Evolutionary conservation across 805 yeast genomes (phyloP), one percentile per base, ranked within the genome.

Genomic region (Nakazawaea anatomiae): DNA sequence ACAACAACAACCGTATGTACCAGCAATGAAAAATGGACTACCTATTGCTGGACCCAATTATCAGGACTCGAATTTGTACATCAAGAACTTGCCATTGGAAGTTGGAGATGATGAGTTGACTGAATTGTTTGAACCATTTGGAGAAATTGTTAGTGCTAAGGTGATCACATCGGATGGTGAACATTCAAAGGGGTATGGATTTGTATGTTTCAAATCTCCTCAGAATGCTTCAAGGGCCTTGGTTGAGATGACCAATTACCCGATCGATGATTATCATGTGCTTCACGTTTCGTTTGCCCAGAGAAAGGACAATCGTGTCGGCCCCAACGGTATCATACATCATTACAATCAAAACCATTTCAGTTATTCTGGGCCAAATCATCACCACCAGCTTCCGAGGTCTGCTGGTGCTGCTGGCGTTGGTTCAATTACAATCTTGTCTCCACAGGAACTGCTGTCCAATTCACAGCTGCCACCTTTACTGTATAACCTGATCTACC

Each of bases 251-350:
- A 77, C 76, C 63, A 84, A 82, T 55, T 70, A 69, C 57, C 74
- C 71, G 53, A 61, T 80, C 18, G 52, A 47, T 52, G 71, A 71
- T 58, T 83, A 82, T 46, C 77, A 77, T 58, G 71, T 68, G 58
- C 67, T 85, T 48, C 75, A 75, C 60, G 91, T 87, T 39, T 85
- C 92, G 44, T 80, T 87, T 68, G 95, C 95, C 29, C 90, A 85
- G 67, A 74, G 85, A 66, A 81, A 82, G 69, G 78, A 82, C 62
- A 83, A 79, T 62, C 75, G 81, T 64, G 60, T 55, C 48, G 61
- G 61, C 42, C 57, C 60, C 41, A 52, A 51, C 29, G 72, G 70
- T 18, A 59, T 57, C 47, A 48, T 66, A 31, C 68, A 65, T 54
- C 71, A 67, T 47, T 64, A 67, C 48, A 64, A 59, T 49, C 72